phyloP scores from a whole-genome alignment of 2,329 filamentous ascomycete species.

The Cytospora schulzeri region DNA sequence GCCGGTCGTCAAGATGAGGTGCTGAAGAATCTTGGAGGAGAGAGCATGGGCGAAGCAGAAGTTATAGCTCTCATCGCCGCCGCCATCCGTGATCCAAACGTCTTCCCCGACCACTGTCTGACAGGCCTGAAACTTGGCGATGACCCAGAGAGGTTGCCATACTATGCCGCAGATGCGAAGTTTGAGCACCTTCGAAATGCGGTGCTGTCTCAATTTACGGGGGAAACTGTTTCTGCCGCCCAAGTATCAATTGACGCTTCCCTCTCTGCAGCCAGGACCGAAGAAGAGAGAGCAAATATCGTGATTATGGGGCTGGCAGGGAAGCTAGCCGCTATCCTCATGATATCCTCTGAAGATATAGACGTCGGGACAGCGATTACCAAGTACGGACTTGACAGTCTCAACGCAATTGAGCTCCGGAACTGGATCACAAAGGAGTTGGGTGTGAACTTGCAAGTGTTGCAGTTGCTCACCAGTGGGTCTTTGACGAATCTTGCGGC shows the following conservation, averaged over 20 bases:
- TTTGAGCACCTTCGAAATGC: slow-evolving; percentile 52
- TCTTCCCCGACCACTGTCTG: slow-evolving; percentile 27
- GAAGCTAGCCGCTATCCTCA: slow-evolving; percentile 53
- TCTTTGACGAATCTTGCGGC: not conserved
- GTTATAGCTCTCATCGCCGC: slow-evolving; percentile 26
- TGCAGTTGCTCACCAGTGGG: slow-evolving; percentile 57
- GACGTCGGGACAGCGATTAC: slow-evolving; percentile 34
- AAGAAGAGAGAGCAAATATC: slow-evolving; percentile 48
- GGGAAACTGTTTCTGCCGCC: slow-evolving; percentile 26
- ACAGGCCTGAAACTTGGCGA: slow-evolving; percentile 16
- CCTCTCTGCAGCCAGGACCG: slow-evolving; percentile 45
- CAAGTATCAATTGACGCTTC: slow-evolving; percentile 47
- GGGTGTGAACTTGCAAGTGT: slow-evolving; percentile 54
- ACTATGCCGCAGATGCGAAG: slow-evolving; percentile 58
- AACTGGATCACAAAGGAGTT: slow-evolving; percentile 47
- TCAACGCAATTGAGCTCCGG: slow-evolving; percentile 37
- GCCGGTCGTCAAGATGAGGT: slow-evolving; percentile 46
- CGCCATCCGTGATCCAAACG: slow-evolving; percentile 33
- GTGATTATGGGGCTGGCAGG: slow-evolving; percentile 50
- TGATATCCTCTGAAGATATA: slow-evolving; percentile 42
- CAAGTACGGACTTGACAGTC: slow-evolving; percentile 35
- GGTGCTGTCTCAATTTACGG: slow-evolving; percentile 35
- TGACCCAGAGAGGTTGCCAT: slow-evolving; percentile 41
- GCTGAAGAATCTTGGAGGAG: slow-evolving; percentile 41
- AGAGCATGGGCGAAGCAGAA: slow-evolving; percentile 43